Evolutionary conservation across 768 basidiomycete species (phyloP), one percentile per base, ranked within the genome.

Genomic region (Postia placenta): DNA sequence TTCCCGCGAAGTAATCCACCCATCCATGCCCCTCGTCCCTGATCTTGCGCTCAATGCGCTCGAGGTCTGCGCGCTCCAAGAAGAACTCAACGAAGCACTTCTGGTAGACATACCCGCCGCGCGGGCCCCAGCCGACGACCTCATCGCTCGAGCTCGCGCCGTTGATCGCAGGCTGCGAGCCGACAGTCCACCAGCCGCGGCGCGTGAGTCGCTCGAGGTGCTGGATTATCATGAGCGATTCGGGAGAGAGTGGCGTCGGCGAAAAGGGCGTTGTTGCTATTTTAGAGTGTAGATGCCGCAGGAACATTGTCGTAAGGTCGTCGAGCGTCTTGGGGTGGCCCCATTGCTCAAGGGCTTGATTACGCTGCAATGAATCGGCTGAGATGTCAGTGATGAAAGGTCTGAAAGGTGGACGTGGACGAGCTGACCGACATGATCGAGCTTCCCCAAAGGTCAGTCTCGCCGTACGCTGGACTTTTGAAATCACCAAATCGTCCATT

Each of bases 31-130:
- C 81, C 42, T 74, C 71, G 48, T 66, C 73, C 44, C 69, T 63
- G 4, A 85, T 74, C 59, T 71, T 78, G 56, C 69, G 63, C 65
- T 83, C 79, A n/a, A 93, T 74, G 46, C 59, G 60, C 25, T 77
- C 72, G 14, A 90, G 73, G 45, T 84, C 79, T 26, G 68, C 64
- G 55, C 67, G 59, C 51, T 81, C 81, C 42, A 77, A 92, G 63
- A 98, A 98, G 65, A 97, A 97, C 69, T 99, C 96, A 7, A 97
- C 92, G 61, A 97, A 99, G 12, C 85, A 81, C 69, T 99, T 99
- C 69, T 99, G 96, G 67, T 89, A 99, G 7, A 99, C 90, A 67
- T 93, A 95, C 5, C 96, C 96, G 5, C 82, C 83, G 47, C 74
- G 73, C 11, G 96, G 96, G 2, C 96, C 96, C 87, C 95, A 99